A percentile compares a stretch with the other conserved stretches of the same genome.
Conservation (phyloP, 1,284 basidiomycete genomes). For the Rhodotorula sp. region DNA sequence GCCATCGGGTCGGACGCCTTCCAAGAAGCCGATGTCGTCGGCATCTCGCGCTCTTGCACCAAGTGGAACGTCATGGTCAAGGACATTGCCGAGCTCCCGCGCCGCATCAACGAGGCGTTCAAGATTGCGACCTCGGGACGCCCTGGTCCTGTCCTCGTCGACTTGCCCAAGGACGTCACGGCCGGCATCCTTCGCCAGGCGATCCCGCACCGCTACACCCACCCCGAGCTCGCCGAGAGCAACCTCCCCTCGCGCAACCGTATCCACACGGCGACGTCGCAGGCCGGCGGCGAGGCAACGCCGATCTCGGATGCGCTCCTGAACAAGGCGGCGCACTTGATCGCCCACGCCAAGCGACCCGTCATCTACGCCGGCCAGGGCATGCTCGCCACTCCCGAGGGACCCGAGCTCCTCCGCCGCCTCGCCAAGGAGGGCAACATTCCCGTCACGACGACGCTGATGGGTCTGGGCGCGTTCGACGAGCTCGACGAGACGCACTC, state of each 20-base stretch:
- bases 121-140: constrained; percentile 97
- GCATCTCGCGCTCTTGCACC: constrained; percentile 93
- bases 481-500: constrained; percentile 76
- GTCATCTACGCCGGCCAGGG: constrained; percentile 94
- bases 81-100: constrained; percentile 88
- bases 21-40: constrained; percentile 95
- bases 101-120: constrained; percentile 98
- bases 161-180: constrained; percentile 96
- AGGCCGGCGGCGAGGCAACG: constrained; percentile 29
- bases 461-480: constrained; percentile 93
- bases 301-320: constrained; percentile 54
- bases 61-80: constrained; percentile 99
- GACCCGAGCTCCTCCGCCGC: constrained; percentile 77
- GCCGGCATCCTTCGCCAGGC: constrained; percentile 84
- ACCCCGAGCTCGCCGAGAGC: constrained; percentile 60
- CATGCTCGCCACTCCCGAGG: constrained; percentile 75
- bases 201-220: constrained; percentile 82
- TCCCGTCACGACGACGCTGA: constrained; percentile 93
- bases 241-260: constrained; percentile 34
- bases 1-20: constrained; percentile 97
- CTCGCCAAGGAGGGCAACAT: constrained; percentile 85
- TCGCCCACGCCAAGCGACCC: constrained; percentile 86
- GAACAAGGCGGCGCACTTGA: constrained; percentile 79
- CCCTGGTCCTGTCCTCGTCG: constrained; percentile 94
- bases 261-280: constrained; percentile 38